Evolutionary conservation across 169 alveolate genomes (phyloP).

Genomic region (Plasmodium cynomolgi): DNA sequence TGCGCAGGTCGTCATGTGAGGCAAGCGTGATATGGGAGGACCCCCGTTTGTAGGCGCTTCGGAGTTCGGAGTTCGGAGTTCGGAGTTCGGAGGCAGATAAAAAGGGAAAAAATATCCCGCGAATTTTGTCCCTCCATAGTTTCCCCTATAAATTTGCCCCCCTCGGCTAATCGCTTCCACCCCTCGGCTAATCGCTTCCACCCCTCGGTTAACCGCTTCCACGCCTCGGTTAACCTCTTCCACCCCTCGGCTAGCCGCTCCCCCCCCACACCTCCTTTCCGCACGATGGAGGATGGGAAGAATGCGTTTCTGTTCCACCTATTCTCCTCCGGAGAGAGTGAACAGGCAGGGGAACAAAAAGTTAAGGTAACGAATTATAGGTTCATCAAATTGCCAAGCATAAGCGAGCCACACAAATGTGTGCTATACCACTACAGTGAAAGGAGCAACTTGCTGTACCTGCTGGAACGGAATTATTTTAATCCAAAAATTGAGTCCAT

Average conservation of each 20-base stretch:
- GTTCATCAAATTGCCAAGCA: constrained; percentile 64
- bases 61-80: too few species aligned
- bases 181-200: not conserved
- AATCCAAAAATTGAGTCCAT: constrained; percentile 58
- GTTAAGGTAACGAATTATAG: constrained; percentile 13
- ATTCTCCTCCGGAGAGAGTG: not conserved
- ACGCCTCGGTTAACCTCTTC: not conserved
- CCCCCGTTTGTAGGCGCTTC: not conserved
- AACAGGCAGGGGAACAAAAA: not conserved
- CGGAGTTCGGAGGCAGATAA: not conserved
- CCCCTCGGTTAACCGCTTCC: not conserved
- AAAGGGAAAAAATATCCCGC: not conserved
- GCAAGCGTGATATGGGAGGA: not conserved
- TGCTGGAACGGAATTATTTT: constrained; percentile 56
- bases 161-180: not conserved
- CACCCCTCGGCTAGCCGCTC: too few species aligned
- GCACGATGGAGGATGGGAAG: constrained; percentile 22
- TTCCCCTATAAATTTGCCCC: not conserved
- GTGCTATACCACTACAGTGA: constrained; percentile 49
- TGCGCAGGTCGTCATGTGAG: not conserved
- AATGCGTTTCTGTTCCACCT: constrained; percentile 65
- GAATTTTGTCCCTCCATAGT: not conserved
- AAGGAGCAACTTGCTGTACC: constrained; percentile 28
- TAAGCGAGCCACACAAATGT: constrained; percentile 50
- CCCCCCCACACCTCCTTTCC: not conserved